These are phyloP conservation scores for Wickerhamiella parazyma DNA, from an alignment of 805 yeast species.

Conservation along the genomic window DNA sequence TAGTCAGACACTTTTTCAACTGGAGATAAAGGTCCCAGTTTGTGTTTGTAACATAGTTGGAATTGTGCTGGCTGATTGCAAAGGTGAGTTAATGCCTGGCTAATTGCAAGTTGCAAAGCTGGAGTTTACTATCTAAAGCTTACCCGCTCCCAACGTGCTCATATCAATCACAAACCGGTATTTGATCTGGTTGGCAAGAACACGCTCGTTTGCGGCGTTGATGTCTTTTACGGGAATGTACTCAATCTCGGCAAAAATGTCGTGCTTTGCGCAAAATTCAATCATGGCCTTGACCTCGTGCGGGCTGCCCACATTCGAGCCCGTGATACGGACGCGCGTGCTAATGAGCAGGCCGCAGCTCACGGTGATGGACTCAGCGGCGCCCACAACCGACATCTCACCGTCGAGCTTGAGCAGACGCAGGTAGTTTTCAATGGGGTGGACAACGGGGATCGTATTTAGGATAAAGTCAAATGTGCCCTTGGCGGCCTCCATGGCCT, in stretches of 20 bases:
- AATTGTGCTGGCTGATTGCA: no score
- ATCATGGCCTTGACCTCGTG: conserved; percentile 55
- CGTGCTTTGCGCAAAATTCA: conserved; percentile 45
- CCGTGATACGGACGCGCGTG: conserved; percentile 14
- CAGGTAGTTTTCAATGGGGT: conserved; percentile 38
- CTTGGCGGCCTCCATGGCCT: conserved; percentile 24
- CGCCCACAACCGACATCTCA: conserved; percentile 49
- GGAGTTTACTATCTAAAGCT: no score
- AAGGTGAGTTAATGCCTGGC: no score
- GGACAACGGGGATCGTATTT: conserved; percentile 37
- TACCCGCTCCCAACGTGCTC: background rate
- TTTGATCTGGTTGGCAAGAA: conserved; percentile 14
- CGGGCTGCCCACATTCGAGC: conserved; percentile 51
- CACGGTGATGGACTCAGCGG: conserved; percentile 31
- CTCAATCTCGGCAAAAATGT: conserved; percentile 52
- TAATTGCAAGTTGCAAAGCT: no score
- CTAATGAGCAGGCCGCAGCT: conserved; percentile 38
- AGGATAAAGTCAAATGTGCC: conserved; percentile 38
- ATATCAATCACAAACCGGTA: conserved; percentile 18
- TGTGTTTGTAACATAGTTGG: no score
- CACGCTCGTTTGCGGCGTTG: conserved; percentile 15
- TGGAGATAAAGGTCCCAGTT: no score
- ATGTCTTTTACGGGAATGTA: conserved; percentile 33
- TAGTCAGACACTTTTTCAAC: no score
- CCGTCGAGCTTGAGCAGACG: conserved; percentile 43